Evolutionary conservation across 192 early-diverging fungal genomes (phyloP), one percentile per base, ranked within the genome.

Genomic region (Irineochytrium annulatum): DNA sequence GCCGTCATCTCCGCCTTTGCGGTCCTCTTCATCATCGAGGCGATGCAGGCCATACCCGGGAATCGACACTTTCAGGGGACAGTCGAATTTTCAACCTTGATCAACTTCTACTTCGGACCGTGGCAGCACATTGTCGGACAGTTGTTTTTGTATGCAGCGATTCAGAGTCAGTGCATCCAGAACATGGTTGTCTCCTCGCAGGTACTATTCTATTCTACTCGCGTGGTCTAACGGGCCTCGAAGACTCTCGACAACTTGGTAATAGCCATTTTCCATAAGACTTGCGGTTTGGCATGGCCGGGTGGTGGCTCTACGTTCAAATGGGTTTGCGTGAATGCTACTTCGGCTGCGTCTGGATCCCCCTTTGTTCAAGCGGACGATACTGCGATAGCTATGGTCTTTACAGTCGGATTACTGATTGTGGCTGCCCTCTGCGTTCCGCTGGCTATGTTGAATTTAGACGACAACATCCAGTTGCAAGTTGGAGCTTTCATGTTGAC

Each of bases 41-140:
- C 73, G 17, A 83, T 83, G 76, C 81, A 83, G 67, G 73, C 73
- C 34, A 67, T 83, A 26, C 81, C 81, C 2, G 81, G 81, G 22
- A 52, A 62, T 39, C 29, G 41, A 16, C 52, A 56, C 22, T 63
- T 63, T 20, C 46, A 77, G 64, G 77, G 78, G 30, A 76, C 67
- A 2, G 77, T 83, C 26, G 78, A 83, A 43, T 83, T 69, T 67
- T 70, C 71, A 4, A 80, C 78, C 13, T 61, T 81, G 6, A 75
- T 83, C 69, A 78, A 81, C 59, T 81, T 83, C 52, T 83, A 77
- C 54, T 83, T 83, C 55, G 76, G 72, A 34, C 46, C 65, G 22
- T 3, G 5, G 3, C 60, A 56, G 3, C 78, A 81, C 53, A 55
- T 73, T 16, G 52, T 75, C 14, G 76, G 72, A 1, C 81, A 83